Evolutionary conservation across 345 rosid genomes (phyloP).

Genomic region (Dovyalis caffra): DNA sequence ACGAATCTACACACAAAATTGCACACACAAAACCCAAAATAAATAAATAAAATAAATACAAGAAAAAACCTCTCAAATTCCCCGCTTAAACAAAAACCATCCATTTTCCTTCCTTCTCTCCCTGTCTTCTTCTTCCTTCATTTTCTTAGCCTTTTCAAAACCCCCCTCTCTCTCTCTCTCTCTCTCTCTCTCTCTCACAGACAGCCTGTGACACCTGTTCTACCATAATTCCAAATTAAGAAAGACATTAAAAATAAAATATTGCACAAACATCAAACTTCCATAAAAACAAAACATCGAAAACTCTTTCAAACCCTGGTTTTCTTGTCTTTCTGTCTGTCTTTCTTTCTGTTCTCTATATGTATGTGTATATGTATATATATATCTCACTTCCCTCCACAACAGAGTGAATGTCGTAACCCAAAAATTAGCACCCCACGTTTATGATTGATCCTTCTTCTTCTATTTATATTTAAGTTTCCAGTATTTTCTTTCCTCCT

Average conservation of each 20-base stretch:
- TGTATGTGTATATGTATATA: background rate
- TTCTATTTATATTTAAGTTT: background rate
- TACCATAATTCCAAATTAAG: background rate
- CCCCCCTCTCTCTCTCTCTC: background rate
- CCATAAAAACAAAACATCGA: background rate
- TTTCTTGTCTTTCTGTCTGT: slow-evolving; percentile 21
- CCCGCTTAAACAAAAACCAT: background rate
- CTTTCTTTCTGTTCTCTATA: background rate
- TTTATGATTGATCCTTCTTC: background rate
- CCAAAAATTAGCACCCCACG: background rate
- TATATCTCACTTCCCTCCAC: background rate
- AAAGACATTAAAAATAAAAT: background rate
- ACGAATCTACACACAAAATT: background rate
- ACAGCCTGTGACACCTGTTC: slow-evolving; percentile 31
- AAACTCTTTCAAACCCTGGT: slow-evolving; percentile 16
- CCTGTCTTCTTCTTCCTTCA: background rate
- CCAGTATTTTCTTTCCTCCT: background rate
- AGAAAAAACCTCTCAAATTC: background rate
- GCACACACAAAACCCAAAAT: background rate
- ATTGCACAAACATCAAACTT: background rate
- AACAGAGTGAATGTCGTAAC: slow-evolving; percentile 36
- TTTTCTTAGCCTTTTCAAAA: background rate
- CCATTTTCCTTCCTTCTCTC: background rate
- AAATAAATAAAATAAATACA: background rate
- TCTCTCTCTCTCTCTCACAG: background rate